These are phyloP conservation scores for Citrus reticulata DNA, from an alignment of 345 rosid species.

Conservation along the genomic window DNA sequence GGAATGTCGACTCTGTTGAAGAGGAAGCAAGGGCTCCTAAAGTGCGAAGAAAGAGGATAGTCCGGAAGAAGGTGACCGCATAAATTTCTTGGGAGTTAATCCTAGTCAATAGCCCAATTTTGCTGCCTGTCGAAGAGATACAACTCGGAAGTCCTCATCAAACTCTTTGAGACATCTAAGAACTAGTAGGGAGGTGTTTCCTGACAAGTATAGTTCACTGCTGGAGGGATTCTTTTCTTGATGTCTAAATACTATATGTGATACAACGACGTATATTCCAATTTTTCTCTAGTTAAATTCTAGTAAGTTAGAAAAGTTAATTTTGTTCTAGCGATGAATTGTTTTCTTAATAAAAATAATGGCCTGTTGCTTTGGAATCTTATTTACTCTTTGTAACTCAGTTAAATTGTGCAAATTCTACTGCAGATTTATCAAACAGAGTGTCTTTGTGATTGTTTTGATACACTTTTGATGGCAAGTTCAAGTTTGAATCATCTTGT, in stretches of 20 bases:
- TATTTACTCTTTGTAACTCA: neutral
- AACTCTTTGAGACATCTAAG: neutral
- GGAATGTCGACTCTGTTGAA: constrained; percentile 23
- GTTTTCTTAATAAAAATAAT: neutral
- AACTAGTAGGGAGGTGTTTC: neutral
- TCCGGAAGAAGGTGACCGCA: constrained; percentile 65
- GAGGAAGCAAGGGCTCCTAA: constrained; percentile 54
- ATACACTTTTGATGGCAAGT: neutral
- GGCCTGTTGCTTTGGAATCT: neutral
- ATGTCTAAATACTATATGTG: neutral
- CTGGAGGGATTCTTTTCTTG: neutral
- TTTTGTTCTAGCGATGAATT: neutral
- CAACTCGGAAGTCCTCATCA: neutral
- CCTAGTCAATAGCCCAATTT: constrained; percentile 15
- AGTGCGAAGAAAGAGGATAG: constrained; percentile 74
- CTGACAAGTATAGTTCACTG: neutral
- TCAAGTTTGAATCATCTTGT: too few species aligned
- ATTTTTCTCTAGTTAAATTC: neutral
- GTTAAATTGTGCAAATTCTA: neutral
- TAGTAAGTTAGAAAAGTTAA: neutral
- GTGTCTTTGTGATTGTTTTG: neutral
- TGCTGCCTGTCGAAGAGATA: constrained; percentile 10
- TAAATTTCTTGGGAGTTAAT: constrained; percentile 13
- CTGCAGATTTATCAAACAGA: neutral
- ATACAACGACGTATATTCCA: neutral